Base-by-base conservation (phyloP, 768 basidiomycete genomes). In the Phylloporus sp. region DNA sequence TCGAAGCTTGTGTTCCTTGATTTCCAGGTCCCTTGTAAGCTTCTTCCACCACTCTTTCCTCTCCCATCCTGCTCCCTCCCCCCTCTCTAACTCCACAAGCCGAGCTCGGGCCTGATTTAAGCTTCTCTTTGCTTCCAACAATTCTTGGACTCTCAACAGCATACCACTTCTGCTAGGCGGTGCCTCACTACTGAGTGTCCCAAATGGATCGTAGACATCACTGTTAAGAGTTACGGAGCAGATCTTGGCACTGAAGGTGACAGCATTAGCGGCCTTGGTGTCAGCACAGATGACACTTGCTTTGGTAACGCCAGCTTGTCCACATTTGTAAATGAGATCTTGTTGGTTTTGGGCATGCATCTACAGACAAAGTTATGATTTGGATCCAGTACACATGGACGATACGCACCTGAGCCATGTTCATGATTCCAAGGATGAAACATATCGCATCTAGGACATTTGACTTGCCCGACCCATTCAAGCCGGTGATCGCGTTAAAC, bases 381-480 rank as follows among this genome's bases (percentile, higher is more conserved):
- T 15, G 51, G 32, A 29, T 14, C 4, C 9, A 38, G 15, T 41
- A 20, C 22, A 32, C 14, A 5, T 15, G 17, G 35, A 24, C 18
- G 31, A 22, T 6, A 24, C 80, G 44, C 52, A 90, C 94, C 52
- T 85, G 83, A n/a, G 86, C 73, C 86, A 97, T 90, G 66, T 97
- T 98, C 3, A 93, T 98, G 55, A 98, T 90, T 14, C 96, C 96
- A 17, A 99, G 77, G 14, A 97, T 95, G 64, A 99, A 99, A 69
- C 94, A 96, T 68, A 98, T 98, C 49, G 96, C 94, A 72, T 99
- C 96, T 53, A 99, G 81, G 59, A 99, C 98, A 71, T 99, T 99
- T 49, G 93, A 96, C 73, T 99, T 98, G 57, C 95, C 95, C 0
- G 92, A 95, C 3, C 91, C 92, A 71, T 92, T 92, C 55, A 90